Evolutionary conservation across 2,329 filamentous ascomycete species (phyloP).

Genomic region (Fonsecaea multimorphosa): DNA sequence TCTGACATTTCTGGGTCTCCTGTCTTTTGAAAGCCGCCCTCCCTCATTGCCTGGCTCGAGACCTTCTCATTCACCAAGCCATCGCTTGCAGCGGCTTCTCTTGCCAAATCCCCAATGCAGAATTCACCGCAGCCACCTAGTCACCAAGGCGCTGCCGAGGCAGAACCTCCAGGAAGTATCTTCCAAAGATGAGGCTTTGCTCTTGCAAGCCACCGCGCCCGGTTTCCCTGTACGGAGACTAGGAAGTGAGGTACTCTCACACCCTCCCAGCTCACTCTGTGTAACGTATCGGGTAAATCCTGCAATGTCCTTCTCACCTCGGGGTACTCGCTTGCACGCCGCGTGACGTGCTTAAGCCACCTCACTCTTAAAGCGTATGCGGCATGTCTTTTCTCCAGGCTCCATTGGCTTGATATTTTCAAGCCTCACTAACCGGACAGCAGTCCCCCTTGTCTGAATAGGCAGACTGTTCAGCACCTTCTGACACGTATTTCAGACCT

Average conservation of each 20-base stretch:
- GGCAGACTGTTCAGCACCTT: neutral
- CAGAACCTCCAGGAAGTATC: neutral
- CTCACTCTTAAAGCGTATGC: neutral
- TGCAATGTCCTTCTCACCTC: neutral
- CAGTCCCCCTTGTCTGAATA: neutral
- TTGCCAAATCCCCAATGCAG: neutral
- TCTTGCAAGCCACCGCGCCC: neutral
- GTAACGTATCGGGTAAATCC: neutral
- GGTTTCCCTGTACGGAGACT: neutral
- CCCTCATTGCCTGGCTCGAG: neutral
- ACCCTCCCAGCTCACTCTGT: neutral
- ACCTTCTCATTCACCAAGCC: neutral
- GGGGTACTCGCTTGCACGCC: neutral
- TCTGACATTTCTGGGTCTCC: neutral
- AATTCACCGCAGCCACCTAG: neutral
- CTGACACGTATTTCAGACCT: neutral
- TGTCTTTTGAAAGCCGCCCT: neutral
- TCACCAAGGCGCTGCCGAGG: neutral
- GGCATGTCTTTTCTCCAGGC: neutral
- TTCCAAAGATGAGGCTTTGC: neutral
- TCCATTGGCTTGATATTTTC: neutral
- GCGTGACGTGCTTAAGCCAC: constrained; percentile 1
- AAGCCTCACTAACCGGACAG: neutral
- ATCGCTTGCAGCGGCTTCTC: neutral
- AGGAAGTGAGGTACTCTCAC: constrained; percentile 2